Percentiles rank a stretch among this genome's conserved stretches.
These are phyloP conservation scores for Platismatia glauca DNA, from an alignment of 495 filamentous ascomycete genomes.

Conservation along the genomic window DNA sequence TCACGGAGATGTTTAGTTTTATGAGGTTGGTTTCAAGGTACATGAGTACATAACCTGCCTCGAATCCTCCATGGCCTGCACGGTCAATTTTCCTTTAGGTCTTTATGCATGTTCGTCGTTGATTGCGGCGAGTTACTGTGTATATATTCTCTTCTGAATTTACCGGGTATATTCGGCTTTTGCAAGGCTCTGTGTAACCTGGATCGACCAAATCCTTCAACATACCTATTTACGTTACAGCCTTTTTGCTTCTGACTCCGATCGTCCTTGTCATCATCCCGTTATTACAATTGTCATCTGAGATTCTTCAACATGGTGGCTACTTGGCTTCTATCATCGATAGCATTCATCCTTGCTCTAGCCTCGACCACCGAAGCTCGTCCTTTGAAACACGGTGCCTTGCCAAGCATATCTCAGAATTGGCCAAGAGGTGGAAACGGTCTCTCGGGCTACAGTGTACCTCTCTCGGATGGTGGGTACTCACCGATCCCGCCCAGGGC, in stretches of 20 bases:
- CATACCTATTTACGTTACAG: not conserved
- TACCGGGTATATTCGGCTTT: not conserved
- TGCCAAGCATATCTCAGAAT: not conserved
- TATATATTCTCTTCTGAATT: conserved; percentile 1
- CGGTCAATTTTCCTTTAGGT: not conserved
- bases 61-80: not conserved
- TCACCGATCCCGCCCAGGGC: not conserved
- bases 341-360: not conserved
- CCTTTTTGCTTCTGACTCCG: not conserved
- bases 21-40: conserved; percentile 8
- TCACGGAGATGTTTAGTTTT: not conserved
- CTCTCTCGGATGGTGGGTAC: conserved; percentile 13
- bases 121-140: not conserved
- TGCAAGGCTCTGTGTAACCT: not conserved
- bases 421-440: not conserved
- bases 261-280: not conserved
- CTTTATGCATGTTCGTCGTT: not conserved
- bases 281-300: not conserved
- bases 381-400: not conserved
- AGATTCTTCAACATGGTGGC: not conserved
- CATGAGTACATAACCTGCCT: not conserved
- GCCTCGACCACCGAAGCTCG: conserved; percentile 5
- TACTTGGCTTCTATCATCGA: not conserved
- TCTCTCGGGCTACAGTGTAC: conserved; percentile 11
- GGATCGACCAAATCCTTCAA: not conserved